These are phyloP conservation scores for Meripilus lineatus DNA, from an alignment of 1,284 basidiomycete species.

Conservation along the genomic window DNA sequence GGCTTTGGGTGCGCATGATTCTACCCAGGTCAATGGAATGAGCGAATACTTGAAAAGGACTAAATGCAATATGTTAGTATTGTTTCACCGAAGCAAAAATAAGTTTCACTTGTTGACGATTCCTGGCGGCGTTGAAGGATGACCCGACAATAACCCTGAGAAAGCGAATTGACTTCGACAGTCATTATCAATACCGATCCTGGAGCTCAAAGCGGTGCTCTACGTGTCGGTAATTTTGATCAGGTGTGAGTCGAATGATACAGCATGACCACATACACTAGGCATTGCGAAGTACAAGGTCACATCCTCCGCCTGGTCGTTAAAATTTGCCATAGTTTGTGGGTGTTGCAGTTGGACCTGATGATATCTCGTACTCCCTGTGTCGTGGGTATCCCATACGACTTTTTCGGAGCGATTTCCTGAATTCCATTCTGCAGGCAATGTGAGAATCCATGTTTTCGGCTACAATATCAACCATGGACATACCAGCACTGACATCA, in stretches of 20 bases:
- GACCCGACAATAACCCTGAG: constrained; percentile 11
- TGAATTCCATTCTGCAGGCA: constrained; percentile 11
- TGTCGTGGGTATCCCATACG: not conserved
- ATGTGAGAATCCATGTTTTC: too few relatives aligned
- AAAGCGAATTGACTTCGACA: constrained; percentile 13
- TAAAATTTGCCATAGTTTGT: constrained; percentile 5
- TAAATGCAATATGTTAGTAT: not conserved
- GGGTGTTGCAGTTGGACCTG: constrained; percentile 14
- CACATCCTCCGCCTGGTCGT: constrained; percentile 6
- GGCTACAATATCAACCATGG: too few relatives aligned
- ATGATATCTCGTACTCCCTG: constrained; percentile 14
- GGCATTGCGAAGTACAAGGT: constrained; percentile 6
- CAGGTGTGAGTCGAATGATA: not conserved
- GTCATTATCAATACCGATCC: constrained; percentile 10
- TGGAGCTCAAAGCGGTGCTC: constrained; percentile 12
- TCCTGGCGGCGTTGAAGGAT: constrained; percentile 12
- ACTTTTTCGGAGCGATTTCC: not conserved
- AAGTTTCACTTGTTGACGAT: constrained; percentile 8
- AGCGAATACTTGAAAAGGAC: constrained; percentile 25
- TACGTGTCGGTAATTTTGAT: constrained; percentile 2
- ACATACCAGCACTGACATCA: constrained; percentile 24
- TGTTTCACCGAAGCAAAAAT: not conserved
- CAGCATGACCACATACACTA: constrained; percentile 10
- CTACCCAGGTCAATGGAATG: constrained; percentile 29
- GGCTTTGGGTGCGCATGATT: constrained; percentile 20